These are phyloP conservation scores for Dryadomyces quercus-mongolicae DNA, from an alignment of 2,329 filamentous ascomycete species.

Conservation along the genomic window DNA sequence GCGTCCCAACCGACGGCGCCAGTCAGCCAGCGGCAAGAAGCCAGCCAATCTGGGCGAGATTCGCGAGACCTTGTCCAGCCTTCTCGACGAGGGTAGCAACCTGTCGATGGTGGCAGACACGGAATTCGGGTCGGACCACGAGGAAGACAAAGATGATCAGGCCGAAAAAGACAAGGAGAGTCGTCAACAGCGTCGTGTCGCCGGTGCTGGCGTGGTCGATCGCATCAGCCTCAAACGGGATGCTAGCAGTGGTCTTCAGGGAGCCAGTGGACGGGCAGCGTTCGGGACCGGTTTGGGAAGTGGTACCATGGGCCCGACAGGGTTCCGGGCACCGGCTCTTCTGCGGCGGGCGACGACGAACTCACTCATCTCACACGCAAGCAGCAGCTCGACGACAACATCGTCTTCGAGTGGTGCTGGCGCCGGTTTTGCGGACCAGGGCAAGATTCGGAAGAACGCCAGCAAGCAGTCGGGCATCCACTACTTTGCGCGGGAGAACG, in stretches of 20 bases:
- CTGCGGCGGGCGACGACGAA: slow-evolving; percentile 64
- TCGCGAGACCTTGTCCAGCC: slow-evolving; percentile 67
- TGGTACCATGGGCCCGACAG: slow-evolving; percentile 20
- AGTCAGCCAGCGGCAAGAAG: slow-evolving; percentile 44
- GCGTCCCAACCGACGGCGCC: slow-evolving; percentile 13
- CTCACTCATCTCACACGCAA: slow-evolving; percentile 31
- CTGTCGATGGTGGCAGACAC: slow-evolving; percentile 35
- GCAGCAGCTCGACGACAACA: slow-evolving; percentile 2
- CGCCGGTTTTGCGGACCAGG: slow-evolving; percentile 17
- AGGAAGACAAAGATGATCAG: slow-evolving; percentile 30
- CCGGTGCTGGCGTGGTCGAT: slow-evolving; percentile 53
- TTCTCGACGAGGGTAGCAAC: slow-evolving; percentile 53
- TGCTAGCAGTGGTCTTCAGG: slow-evolving; percentile 12
- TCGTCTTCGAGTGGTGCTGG: neutral
- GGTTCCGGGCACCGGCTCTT: slow-evolving; percentile 58
- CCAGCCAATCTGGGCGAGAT: slow-evolving; percentile 70
- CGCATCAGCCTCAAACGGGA: slow-evolving; percentile 58
- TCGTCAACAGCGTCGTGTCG: slow-evolving; percentile 21
- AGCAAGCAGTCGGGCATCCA: slow-evolving; percentile 49
- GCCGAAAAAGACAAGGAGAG: slow-evolving; percentile 44
- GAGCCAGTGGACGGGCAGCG: slow-evolving; percentile 9
- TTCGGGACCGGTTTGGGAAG: slow-evolving; percentile 17
- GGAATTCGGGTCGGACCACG: slow-evolving; percentile 29
- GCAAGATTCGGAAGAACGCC: slow-evolving; percentile 38
- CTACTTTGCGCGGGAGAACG: slow-evolving; percentile 47